These are phyloP conservation scores for Paecilomyces variotii DNA, from an alignment of 2,329 filamentous ascomycete genomes.

Conservation along the genomic window DNA sequence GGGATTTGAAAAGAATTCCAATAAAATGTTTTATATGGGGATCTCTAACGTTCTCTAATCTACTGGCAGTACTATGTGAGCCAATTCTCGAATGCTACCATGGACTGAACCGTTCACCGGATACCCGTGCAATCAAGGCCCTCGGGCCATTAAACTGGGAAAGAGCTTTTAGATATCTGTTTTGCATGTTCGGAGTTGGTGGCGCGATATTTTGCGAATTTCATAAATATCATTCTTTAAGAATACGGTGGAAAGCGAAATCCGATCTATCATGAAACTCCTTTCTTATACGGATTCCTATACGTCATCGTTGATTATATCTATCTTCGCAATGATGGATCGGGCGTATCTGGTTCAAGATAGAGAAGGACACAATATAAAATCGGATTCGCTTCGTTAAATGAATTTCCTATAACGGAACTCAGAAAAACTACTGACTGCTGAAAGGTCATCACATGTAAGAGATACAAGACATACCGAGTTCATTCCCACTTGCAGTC, in stretches of 20 bases:
- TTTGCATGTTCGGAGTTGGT: not conserved
- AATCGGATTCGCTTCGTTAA: too few species aligned
- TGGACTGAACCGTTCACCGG: not conserved
- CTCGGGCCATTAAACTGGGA: not conserved
- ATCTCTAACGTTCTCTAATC: not conserved
- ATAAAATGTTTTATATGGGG: not conserved
- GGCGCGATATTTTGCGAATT: not conserved
- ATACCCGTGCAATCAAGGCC: not conserved
- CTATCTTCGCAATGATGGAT: too few species aligned
- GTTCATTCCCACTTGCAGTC: too few species aligned
- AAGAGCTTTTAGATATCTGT: not conserved
- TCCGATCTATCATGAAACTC: not conserved
- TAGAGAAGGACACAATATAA: too few species aligned
- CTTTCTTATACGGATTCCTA: not conserved
- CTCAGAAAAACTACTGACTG: too few species aligned
- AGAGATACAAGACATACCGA: too few species aligned
- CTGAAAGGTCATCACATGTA: too few species aligned
- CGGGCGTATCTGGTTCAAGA: too few species aligned
- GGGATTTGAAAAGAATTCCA: not conserved
- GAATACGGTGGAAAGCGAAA: not conserved
- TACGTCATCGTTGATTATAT: not conserved
- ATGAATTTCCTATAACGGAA: too few species aligned
- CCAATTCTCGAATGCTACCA: slow-evolving; percentile 4
- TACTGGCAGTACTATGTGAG: slow-evolving; percentile 4
- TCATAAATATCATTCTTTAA: not conserved